Conservation (phyloP, 2,329 filamentous ascomycete species). For the Lasiodiplodia theobromae region DNA sequence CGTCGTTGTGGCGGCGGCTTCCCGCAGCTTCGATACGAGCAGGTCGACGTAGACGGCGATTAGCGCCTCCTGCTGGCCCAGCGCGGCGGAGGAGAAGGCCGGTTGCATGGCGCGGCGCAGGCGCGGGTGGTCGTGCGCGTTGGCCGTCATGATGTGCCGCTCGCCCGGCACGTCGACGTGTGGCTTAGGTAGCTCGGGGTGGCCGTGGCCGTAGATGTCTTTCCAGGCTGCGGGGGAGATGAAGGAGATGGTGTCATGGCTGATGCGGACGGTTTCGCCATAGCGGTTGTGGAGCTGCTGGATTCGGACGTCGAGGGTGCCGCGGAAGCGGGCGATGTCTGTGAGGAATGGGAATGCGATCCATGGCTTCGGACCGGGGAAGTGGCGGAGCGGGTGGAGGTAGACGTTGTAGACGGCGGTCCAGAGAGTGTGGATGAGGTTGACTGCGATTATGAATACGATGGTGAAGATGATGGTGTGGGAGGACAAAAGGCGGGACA, state of each 20-base stretch:
- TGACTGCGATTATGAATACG: too few relatives aligned
- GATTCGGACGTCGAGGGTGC: neutral
- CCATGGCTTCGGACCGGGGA: slow-evolving; percentile 21
- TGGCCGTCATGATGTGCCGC: slow-evolving; percentile 9
- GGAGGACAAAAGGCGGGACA: too few relatives aligned
- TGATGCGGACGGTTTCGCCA: slow-evolving; percentile 24
- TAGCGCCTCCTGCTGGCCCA: slow-evolving; percentile 49
- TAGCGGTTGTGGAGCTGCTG: slow-evolving; percentile 5
- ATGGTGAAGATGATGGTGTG: too few relatives aligned
- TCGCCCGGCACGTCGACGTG: neutral
- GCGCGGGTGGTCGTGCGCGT: slow-evolving; percentile 41
- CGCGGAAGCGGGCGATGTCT: neutral
- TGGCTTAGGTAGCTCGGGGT: neutral
- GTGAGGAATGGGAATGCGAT: neutral
- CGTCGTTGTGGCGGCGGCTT: slow-evolving; percentile 38
- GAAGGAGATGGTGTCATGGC: slow-evolving; percentile 15
- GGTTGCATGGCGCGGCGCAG: slow-evolving; percentile 48
- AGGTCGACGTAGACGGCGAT: slow-evolving; percentile 50
- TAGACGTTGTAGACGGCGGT: slow-evolving; percentile 20
- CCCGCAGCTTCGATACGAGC: slow-evolving; percentile 46
- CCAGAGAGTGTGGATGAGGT: too few relatives aligned
- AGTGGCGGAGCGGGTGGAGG: slow-evolving; percentile 26
- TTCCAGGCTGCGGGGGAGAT: slow-evolving; percentile 18
- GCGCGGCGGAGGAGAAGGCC: slow-evolving; percentile 49
- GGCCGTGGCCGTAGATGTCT: slow-evolving; percentile 31